phyloP scores from a whole-genome alignment of 306 rosid species.

The Abrus precatorius region DNA sequence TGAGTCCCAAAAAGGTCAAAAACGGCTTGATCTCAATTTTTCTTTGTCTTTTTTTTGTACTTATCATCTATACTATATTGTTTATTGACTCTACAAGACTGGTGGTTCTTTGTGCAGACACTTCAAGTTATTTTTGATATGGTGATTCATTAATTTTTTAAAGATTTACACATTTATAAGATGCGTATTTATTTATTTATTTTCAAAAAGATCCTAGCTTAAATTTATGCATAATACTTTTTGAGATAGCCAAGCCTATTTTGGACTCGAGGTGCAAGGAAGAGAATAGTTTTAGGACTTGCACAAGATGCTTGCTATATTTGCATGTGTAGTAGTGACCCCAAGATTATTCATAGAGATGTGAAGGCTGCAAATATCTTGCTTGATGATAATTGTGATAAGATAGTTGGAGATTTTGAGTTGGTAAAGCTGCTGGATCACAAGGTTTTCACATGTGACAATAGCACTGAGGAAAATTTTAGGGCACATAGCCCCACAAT shows the following conservation, averaged over 20 bases:
- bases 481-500: conserved; percentile 99
- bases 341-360: conserved; percentile 96
- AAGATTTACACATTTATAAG: too few relatives aligned
- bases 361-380: conserved; percentile 97
- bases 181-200: neutral
- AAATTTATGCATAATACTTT: neutral
- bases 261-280: conserved; percentile 88
- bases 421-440: conserved; percentile 93
- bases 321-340: conserved; percentile 98
- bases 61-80: too few relatives aligned
- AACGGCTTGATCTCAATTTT: too few relatives aligned
- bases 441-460: conserved; percentile 87
- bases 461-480: conserved; percentile 97
- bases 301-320: conserved; percentile 81
- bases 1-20: too few relatives aligned
- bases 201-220: neutral
- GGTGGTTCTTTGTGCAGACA: too few relatives aligned
- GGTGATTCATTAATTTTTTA: too few relatives aligned
- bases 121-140: too few relatives aligned
- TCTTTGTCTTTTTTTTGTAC: too few relatives aligned
- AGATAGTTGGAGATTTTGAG: conserved; percentile 96
- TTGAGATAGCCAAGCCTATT: conserved; percentile 77
- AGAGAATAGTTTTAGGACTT: conserved; percentile 90
- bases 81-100: too few relatives aligned
- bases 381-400: conserved; percentile 90